Conservation (phyloP, 2,329 filamentous ascomycete species). For the Lachnellula arida region DNA sequence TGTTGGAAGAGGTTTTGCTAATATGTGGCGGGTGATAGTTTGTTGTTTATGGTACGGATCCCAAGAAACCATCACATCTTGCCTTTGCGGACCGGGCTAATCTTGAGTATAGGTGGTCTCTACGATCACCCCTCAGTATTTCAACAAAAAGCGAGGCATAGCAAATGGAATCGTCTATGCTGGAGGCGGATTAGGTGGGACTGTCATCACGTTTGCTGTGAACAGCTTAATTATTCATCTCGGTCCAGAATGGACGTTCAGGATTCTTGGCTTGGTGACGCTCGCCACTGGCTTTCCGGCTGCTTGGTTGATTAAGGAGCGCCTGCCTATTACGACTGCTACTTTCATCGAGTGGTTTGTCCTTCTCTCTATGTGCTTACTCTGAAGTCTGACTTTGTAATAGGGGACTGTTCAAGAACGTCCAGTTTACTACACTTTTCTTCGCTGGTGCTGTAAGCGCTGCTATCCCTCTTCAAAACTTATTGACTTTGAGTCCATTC, state of each 20-base stretch:
- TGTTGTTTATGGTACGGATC: slow-evolving; percentile 23
- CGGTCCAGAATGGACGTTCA: slow-evolving; percentile 48
- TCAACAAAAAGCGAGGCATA: slow-evolving; percentile 47
- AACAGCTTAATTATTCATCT: slow-evolving; percentile 43
- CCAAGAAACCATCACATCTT: background rate
- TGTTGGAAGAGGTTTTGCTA: background rate
- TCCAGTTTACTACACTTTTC: slow-evolving; percentile 49
- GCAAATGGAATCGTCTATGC: slow-evolving; percentile 52
- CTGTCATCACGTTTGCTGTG: slow-evolving; percentile 46
- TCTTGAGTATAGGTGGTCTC: slow-evolving; percentile 39
- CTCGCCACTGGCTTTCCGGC: slow-evolving; percentile 51
- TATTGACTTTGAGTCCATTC: background rate
- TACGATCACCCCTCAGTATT: slow-evolving; percentile 49
- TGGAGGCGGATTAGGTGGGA: slow-evolving; percentile 52
- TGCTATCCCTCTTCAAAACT: background rate
- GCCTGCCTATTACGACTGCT: slow-evolving; percentile 35
- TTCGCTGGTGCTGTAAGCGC: slow-evolving; percentile 39
- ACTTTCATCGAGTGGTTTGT: slow-evolving; percentile 47
- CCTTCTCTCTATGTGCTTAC: background rate
- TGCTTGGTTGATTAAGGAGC: slow-evolving; percentile 48
- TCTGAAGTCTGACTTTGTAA: background rate
- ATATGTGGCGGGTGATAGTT: slow-evolving; percentile 4
- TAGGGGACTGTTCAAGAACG: slow-evolving; percentile 48
- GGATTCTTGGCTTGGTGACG: slow-evolving; percentile 48
- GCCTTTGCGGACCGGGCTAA: slow-evolving; percentile 5